Evolutionary conservation across 2,329 filamentous ascomycete genomes (phyloP).

Genomic region (Sordariomycetes sp.): DNA sequence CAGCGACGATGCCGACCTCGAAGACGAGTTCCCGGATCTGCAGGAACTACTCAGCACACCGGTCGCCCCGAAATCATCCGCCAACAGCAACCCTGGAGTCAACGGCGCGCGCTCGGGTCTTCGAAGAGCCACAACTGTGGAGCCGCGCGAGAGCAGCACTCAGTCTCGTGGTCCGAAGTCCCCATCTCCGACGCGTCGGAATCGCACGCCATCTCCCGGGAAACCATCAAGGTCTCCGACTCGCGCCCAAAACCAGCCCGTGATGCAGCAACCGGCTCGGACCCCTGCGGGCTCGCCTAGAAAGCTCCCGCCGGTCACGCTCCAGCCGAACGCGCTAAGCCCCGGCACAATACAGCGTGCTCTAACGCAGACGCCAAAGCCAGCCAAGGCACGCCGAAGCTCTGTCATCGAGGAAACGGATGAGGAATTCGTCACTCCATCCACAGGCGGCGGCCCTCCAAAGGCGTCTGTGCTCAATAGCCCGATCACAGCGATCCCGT

Average conservation of each 20-base stretch:
- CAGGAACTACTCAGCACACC: constrained; percentile 32
- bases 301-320: neutral
- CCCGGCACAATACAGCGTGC: constrained; percentile 1
- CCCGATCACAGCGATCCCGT: constrained; percentile 3
- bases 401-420: constrained; percentile 45
- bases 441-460: constrained; percentile 9
- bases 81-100: neutral
- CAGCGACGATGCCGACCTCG: constrained; percentile 15
- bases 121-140: neutral
- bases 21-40: constrained; percentile 43
- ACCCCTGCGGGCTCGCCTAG: neutral
- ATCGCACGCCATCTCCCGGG: neutral
- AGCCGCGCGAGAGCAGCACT: neutral
- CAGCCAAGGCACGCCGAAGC: neutral
- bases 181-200: neutral
- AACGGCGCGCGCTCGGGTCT: neutral
- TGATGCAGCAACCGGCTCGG: neutral
- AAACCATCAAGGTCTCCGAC: neutral
- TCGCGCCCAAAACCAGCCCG: neutral
- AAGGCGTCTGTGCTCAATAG: neutral
- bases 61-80: constrained; percentile 15
- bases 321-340: constrained; percentile 2
- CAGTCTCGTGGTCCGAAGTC: neutral
- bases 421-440: constrained; percentile 38
- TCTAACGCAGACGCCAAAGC: constrained; percentile 2